These are phyloP conservation scores for Ambrosiella beaveri DNA, from an alignment of 2,329 filamentous ascomycete species.

Conservation along the genomic window DNA sequence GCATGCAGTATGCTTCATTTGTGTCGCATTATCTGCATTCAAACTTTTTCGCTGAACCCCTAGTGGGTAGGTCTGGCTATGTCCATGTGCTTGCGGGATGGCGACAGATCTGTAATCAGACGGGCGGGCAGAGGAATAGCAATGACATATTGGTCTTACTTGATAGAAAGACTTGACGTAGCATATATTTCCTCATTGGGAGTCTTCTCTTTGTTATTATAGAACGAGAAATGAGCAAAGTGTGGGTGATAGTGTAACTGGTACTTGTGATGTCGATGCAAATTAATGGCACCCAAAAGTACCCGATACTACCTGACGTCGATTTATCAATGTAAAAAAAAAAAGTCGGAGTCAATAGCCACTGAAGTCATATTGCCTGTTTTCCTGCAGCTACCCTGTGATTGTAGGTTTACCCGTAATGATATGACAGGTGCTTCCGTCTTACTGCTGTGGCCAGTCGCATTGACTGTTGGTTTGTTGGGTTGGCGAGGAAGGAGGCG, in stretches of 20 bases:
- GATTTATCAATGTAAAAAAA: background rate
- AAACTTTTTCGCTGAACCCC: background rate
- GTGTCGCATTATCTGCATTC: background rate
- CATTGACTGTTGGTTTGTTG: background rate
- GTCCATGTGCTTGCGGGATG: too few relatives aligned
- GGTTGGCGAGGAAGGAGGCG: background rate
- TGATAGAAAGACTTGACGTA: background rate
- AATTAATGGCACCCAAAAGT: background rate
- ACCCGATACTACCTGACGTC: background rate
- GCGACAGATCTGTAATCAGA: too few relatives aligned
- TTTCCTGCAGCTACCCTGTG: background rate
- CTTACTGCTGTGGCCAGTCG: background rate
- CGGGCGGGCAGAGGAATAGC: background rate
- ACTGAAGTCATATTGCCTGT: background rate
- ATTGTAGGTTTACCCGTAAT: background rate
- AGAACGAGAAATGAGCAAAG: background rate
- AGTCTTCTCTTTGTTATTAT: background rate
- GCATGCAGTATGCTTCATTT: background rate
- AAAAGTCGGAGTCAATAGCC: background rate
- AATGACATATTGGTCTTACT: background rate
- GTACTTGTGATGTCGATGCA: background rate
- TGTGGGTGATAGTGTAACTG: background rate
- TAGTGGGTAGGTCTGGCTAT: background rate
- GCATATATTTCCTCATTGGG: background rate
- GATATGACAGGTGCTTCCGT: background rate